Percentiles rank a stretch among this genome's conserved stretches.
Conservation (phyloP, 345 rosid genomes). For the Sisymbrium irio region DNA sequence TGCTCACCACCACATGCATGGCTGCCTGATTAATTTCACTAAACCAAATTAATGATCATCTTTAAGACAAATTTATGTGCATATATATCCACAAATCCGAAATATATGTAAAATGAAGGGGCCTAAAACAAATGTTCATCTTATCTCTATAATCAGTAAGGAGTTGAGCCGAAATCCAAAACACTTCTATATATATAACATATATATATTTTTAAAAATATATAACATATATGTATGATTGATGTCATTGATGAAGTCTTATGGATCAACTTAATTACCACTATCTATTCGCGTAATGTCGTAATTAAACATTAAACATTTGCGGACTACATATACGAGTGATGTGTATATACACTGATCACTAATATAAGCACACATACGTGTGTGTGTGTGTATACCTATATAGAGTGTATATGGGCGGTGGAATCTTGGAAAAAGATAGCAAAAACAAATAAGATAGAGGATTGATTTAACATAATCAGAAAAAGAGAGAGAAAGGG, state of each 20-base stretch:
- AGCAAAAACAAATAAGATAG: neutral
- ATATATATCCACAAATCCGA: too few species aligned
- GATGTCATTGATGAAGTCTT: neutral
- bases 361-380: neutral
- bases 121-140: neutral
- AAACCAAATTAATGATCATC: neutral
- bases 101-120: neutral
- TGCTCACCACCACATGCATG: too few species aligned
- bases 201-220: too few species aligned
- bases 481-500: neutral
- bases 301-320: neutral
- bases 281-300: neutral
- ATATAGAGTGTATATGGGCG: neutral
- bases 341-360: neutral
- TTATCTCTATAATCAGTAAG: neutral
- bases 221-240: too few species aligned
- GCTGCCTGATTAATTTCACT: too few species aligned
- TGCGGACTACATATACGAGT: neutral
- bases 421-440: slow-evolving; percentile 5
- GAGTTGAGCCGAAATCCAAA: neutral
- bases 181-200: neutral
- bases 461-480: neutral
- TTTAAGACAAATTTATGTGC: neutral
- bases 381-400: neutral
- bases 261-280: neutral